Conservation (phyloP, 1,284 basidiomycete genomes). For the Pseudozyma sp. region DNA sequence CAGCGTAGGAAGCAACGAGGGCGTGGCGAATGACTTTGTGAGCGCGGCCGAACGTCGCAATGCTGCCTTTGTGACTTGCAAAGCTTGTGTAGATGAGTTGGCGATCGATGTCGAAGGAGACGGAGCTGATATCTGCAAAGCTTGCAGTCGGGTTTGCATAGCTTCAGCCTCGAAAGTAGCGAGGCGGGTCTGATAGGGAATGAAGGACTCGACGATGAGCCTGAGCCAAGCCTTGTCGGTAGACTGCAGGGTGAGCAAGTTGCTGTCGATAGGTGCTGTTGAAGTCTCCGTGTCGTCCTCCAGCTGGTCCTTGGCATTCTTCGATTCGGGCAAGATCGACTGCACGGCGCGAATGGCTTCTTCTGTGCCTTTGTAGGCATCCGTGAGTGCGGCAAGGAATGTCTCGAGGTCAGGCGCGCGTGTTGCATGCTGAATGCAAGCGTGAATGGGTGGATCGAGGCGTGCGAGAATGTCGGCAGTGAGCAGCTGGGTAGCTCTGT, state of each 20-base stretch:
- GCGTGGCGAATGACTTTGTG: constrained; percentile 37
- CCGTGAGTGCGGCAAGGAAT: constrained; percentile 26
- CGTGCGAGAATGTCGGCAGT: constrained; percentile 16
- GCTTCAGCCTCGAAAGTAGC: constrained; percentile 40
- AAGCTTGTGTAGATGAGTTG: constrained; percentile 19
- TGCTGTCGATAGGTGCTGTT: constrained; percentile 23
- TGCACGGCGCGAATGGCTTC: constrained; percentile 23
- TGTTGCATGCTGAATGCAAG: constrained; percentile 23
- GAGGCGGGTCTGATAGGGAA: constrained; percentile 40
- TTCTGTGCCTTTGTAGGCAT: constrained; percentile 34
- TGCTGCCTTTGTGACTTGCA: constrained; percentile 22
- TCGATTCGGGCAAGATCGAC: constrained; percentile 20
- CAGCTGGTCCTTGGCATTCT: not conserved
- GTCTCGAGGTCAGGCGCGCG: constrained; percentile 25
- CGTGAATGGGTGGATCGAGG: constrained; percentile 41
- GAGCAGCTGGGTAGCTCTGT: constrained; percentile 31
- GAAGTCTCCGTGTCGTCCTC: constrained; percentile 12
- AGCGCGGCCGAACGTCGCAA: constrained; percentile 20
- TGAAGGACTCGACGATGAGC: constrained; percentile 36
- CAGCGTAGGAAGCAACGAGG: constrained; percentile 20
- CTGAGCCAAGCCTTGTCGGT: constrained; percentile 34
- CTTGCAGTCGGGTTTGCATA: constrained; percentile 29
- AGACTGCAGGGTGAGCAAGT: constrained; percentile 14
- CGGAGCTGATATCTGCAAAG: constrained; percentile 13
- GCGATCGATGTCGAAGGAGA: constrained; percentile 5